Evolutionary conservation across 2,329 filamentous ascomycete genomes (phyloP).

Genomic region (Drechslerella dactyloides): DNA sequence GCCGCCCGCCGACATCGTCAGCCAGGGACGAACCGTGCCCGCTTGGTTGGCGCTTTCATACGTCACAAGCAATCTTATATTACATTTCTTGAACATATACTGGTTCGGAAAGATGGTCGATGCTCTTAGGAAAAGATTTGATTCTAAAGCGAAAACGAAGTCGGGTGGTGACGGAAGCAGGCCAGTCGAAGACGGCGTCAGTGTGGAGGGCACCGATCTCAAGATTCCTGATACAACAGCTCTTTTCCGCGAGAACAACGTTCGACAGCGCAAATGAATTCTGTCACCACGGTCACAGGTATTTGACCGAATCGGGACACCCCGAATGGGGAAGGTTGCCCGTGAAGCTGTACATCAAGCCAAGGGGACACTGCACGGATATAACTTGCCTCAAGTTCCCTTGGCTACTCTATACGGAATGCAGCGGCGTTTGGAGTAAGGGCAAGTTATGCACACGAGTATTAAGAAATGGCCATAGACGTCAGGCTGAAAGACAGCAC

Average conservation of each 20-base stretch:
- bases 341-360: no score
- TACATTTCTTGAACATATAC: slow-evolving; percentile 79
- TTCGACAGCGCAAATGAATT: slow-evolving; percentile 32
- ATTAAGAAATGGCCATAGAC: no score
- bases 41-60: slow-evolving; percentile 74
- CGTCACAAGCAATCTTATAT: slow-evolving; percentile 71
- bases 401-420: no score
- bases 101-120: slow-evolving; percentile 90
- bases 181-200: slow-evolving; percentile 17
- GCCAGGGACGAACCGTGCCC: slow-evolving; percentile 65
- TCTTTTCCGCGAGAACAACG: neutral
- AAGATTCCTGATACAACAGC: slow-evolving; percentile 14
- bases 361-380: no score
- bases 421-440: no score
- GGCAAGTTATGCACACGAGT: no score
- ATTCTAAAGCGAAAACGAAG: slow-evolving; percentile 54
- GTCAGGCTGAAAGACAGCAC: no score
- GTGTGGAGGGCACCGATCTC: slow-evolving; percentile 27
- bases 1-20: slow-evolving; percentile 59
- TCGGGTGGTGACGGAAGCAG: neutral
- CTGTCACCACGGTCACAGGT: no score
- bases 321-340: neutral
- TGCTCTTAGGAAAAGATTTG: slow-evolving; percentile 77
- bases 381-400: no score
- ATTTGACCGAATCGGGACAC: no score